Conservation (phyloP, 192 early-diverging fungal genomes). For the Gaertneriomyces semiglobifer region DNA sequence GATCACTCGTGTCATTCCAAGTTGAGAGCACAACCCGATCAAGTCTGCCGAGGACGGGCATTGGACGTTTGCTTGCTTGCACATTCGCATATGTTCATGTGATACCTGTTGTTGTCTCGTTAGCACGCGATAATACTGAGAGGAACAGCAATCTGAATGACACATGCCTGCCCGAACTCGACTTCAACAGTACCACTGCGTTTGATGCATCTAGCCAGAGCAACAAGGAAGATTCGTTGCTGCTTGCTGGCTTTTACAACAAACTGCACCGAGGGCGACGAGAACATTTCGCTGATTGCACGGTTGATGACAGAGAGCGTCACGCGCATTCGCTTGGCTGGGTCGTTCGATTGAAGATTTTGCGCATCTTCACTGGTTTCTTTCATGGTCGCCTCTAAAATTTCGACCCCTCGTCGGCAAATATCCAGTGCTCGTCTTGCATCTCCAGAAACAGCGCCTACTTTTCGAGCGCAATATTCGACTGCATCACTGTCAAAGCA, state of each 20-base stretch:
- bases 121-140: neutral
- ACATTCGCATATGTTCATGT: conserved; percentile 65
- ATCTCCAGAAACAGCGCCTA: conserved; percentile 93
- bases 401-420: conserved; percentile 57
- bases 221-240: conserved; percentile 82
- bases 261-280: conserved; percentile 69
- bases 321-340: conserved; percentile 7
- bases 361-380: neutral
- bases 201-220: conserved; percentile 60
- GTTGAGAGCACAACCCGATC: conserved; percentile 55
- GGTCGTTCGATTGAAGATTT: neutral
- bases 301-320: conserved; percentile 58
- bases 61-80: conserved; percentile 48
- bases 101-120: conserved; percentile 30
- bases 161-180: conserved; percentile 65
- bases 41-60: conserved; percentile 60
- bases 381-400: conserved; percentile 21
- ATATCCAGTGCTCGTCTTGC: conserved; percentile 93
- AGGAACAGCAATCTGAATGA: neutral
- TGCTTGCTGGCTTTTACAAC: conserved; percentile 71
- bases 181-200: conserved; percentile 70
- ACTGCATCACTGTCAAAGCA: conserved; percentile 78
- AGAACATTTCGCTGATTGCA: conserved; percentile 85
- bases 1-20: conserved; percentile 14
- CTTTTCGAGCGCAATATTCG: conserved; percentile 92